These are phyloP conservation scores for Liquidambar formosana DNA, from an alignment of 164 flowering plant genomes.

Conservation along the genomic window DNA sequence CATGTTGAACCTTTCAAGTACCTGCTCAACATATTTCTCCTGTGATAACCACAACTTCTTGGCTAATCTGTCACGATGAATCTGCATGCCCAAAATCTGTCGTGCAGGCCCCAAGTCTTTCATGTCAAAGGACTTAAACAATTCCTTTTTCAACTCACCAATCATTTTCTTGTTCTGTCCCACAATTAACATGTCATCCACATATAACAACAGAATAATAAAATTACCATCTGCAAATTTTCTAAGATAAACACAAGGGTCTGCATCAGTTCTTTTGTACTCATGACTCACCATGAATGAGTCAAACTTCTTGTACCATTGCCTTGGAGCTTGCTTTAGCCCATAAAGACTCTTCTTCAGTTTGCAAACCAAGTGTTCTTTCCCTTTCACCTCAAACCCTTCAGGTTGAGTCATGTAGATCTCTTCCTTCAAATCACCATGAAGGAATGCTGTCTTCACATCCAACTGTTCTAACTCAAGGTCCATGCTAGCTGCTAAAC, in stretches of 20 bases:
- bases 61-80: background rate
- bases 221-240: background rate
- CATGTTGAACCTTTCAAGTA: background rate
- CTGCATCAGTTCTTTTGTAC: background rate
- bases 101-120: background rate
- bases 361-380: background rate
- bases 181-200: too few relatives aligned
- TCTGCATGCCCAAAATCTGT: background rate
- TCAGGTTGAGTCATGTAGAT: background rate
- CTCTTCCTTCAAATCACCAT: too few relatives aligned
- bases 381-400: background rate
- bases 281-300: background rate
- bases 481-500: background rate
- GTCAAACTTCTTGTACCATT: background rate
- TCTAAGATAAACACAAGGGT: background rate
- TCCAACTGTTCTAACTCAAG: background rate
- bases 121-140: too few relatives aligned
- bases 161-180: too few relatives aligned
- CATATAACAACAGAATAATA: too few relatives aligned
- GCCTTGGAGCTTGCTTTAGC: too few relatives aligned
- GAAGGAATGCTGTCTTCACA: background rate
- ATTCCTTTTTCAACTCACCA: too few relatives aligned
- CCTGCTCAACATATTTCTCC: background rate
- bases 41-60: slow-evolving; percentile 7
- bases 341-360: background rate